Conservation (phyloP, 2,329 filamentous ascomycete genomes). For the Ophiostoma piceae region DNA sequence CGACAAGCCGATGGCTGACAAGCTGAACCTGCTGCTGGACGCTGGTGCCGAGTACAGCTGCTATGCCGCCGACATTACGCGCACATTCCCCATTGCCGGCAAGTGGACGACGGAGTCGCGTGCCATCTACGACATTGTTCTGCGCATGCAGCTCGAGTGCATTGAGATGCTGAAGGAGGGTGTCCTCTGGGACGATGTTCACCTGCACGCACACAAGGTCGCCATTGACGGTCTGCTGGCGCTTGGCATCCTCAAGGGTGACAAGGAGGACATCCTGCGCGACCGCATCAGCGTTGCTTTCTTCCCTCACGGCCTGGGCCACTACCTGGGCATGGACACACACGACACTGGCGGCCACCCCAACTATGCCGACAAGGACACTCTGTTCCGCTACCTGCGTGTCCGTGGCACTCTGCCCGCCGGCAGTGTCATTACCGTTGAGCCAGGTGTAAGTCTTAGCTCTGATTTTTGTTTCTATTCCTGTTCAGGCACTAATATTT, state of each 20-base stretch:
- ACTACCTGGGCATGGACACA: constrained; percentile 89
- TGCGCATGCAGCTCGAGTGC: constrained; percentile 78
- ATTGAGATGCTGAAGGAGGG: constrained; percentile 68
- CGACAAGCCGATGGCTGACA: constrained; percentile 60
- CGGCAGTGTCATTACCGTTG: constrained; percentile 84
- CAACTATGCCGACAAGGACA: constrained; percentile 72
- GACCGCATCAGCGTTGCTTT: constrained; percentile 81
- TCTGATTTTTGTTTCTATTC: neutral
- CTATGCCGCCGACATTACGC: constrained; percentile 70
- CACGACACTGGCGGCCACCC: constrained; percentile 79
- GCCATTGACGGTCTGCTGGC: constrained; percentile 73
- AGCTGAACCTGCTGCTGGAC: constrained; percentile 77
- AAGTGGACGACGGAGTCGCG: constrained; percentile 64
- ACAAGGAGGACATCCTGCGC: constrained; percentile 67
- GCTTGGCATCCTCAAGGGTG: constrained; percentile 67
- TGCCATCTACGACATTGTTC: constrained; percentile 75
- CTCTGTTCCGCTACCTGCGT: constrained; percentile 81
- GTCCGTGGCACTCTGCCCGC: constrained; percentile 70
- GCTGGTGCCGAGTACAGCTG: constrained; percentile 72
- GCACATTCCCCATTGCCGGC: constrained; percentile 77
- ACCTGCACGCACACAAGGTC: constrained; percentile 71
- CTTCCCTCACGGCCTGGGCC: constrained; percentile 85
- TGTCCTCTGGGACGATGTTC: constrained; percentile 74
- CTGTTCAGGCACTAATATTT: constrained; percentile 24
- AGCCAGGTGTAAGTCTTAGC: constrained; percentile 66